Base-by-base conservation (phyloP, 805 yeast species). In the Saccharomyces kudriavzevii region DNA sequence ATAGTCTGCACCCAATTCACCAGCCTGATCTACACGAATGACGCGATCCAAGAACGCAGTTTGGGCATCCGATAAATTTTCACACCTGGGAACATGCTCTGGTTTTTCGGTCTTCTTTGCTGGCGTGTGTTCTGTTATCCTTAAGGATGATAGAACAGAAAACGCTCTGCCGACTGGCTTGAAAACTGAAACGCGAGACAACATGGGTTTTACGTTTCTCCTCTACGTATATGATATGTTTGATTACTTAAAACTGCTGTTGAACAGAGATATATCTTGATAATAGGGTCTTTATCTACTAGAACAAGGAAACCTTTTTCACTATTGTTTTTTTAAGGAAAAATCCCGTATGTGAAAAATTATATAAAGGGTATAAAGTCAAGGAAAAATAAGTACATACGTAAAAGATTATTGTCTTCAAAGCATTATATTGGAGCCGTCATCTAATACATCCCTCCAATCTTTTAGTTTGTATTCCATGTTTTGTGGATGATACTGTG, bases 21-120 rank as follows among this genome's bases (percentile, higher is more conserved):
- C 99, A 1, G 99, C 97, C 70, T 94, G 99, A 67, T 94, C 97
- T 6, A 94, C 99, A 50, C 99, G 77, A 43, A 94, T 81, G 0
- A 82, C 83, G 51, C 92, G 70, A 52, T 87, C 89, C 25, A 87
- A 73, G 58, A 77, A 87, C 0, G 91, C 91, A 54, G 73, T 73
- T 63, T 87, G 94, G 0, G 88, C 87, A 46, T 56, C 60, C 0
- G 71, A 63, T 22, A 76, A 51, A 5, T 71, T 62, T 29, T 61
- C 60, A 66, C 57, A 67, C 47, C 61, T 57, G 11, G 49, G 13
- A 35, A 24, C 24, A 17, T 35, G 43, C 11, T 17, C 43, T n/a
- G 43, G 10, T 17, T 35, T 35, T 35, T 35, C 43, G 43, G 43
- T 13, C 11, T 17, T 22, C 17, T 35, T 35, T 35, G 24, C 22